These are phyloP conservation scores for Pyrenophora tritici-repentis DNA, from an alignment of 2,329 filamentous ascomycete species.

Conservation along the genomic window DNA sequence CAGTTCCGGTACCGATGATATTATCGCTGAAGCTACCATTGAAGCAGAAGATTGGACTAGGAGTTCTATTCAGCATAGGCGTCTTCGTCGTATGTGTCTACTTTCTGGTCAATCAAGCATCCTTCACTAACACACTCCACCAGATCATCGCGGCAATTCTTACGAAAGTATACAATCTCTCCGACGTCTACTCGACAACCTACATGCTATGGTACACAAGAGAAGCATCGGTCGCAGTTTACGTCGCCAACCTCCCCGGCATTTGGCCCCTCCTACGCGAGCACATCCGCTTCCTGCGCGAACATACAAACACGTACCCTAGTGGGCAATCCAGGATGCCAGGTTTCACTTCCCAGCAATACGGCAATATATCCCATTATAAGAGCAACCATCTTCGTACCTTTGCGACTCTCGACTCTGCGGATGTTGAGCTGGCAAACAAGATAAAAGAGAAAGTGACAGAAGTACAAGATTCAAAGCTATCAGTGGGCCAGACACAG, in stretches of 20 bases:
- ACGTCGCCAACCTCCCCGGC: conserved; percentile 59
- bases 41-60: conserved; percentile 60
- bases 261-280: conserved; percentile 59
- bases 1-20: conserved; percentile 62
- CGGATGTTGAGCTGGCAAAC: conserved; percentile 29
- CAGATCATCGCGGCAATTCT: conserved; percentile 52
- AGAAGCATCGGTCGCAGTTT: conserved; percentile 59
- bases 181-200: conserved; percentile 46
- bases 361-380: conserved; percentile 22
- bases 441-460: conserved; percentile 18
- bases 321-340: conserved; percentile 19
- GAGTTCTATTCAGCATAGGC: conserved; percentile 57
- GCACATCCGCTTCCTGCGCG: conserved; percentile 44
- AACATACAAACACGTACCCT: conserved; percentile 25
- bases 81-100: conserved; percentile 53
- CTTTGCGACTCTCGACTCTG: conserved; percentile 13
- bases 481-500: conserved; percentile 3
- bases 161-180: conserved; percentile 56
- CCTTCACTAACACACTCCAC: conserved; percentile 2
- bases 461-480: conserved; percentile 6
- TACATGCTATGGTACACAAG: conserved; percentile 59
- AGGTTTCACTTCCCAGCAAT: conserved; percentile 23
- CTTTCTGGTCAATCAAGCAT: background rate
- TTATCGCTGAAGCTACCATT: conserved; percentile 55
- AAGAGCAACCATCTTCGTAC: conserved; percentile 17